Evolutionary conservation across 768 basidiomycete species (phyloP), one percentile per base, ranked within the genome.

Genomic region (Pholiota conissans): DNA sequence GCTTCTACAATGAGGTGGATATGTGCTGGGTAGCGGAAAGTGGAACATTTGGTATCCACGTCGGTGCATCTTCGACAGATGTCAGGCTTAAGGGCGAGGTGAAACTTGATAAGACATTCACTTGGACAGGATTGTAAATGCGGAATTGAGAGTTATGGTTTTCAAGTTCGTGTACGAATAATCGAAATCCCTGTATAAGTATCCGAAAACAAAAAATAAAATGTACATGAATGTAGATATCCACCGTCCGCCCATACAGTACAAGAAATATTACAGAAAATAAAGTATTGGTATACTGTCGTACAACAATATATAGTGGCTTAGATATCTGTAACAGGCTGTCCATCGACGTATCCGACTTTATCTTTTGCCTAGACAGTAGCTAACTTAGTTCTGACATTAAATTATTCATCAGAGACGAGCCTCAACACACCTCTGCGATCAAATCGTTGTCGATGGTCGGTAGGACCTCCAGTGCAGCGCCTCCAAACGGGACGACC

Each of bases 361-460:
- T 55, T 63, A 2, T 67, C 65, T 40, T 61, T 64, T 7, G 69
- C 71, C 71, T 72, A 50, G 34, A 7, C n/a, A 35, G 34, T 35
- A 14, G 3, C 4, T 20, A 24, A 24, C n/a, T 20, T 6, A 34
- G n/a, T 46, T 3, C 11, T 32, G 6, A 8, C 7, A 49, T 34
- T 30, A 32, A 13, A 5, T 7, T 18, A 49, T 22, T 3, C 20
- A 11, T 39, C 48, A 10, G 37, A 46, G 16, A 29, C 30, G 13
- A 45, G 8, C 24, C 51, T 49, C 9, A 20, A 63, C 70, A 40
- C 52, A 84, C 89, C 78, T 84, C 77, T 8, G 69, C 61, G 24
- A 91, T 65, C 16, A 90, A 64, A 67, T 90, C 89, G 13, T 70
- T 67, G 26, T 84, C 82, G 22, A 91, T 81, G 13, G 79, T 77